Base-by-base conservation (phyloP, 257 asterid species). In the Thymus quinquecostatus region DNA sequence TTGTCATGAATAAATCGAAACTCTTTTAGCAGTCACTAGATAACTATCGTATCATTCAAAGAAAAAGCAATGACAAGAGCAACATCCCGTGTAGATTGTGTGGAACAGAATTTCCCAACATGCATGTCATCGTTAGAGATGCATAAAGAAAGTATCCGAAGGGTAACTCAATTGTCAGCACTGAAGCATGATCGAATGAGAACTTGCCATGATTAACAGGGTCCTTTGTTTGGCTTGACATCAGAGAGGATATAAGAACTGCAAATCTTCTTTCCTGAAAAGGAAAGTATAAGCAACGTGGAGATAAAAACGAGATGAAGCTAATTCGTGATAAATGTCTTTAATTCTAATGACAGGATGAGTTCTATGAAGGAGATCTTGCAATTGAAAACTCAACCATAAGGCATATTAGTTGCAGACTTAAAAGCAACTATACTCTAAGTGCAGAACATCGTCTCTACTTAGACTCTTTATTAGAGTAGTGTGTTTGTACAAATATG, bases 191-290 rank as follows among this genome's bases (percentile, higher is more conserved):
- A 62, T 66, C 7, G 27, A 61, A 76, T 21, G 30, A 65, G 66
- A 59, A 83, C 96, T 88, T 92, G 80, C 99, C 99, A 72, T 95
- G 97, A 74, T 83, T 92, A 72, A 95, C 95, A 40, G 85, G 78
- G 82, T 95, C 99, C 81, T 92, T 95, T 6, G 99, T 92, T 82
- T 95, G 99, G 87, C 99, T 95, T 33, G 99, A 95, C 77, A 95
- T 61, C 70, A 95, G 96, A 9, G 99, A 86, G 72, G 98, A 92
- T 76, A 78, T 86, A 75, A 95, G 72, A 74, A 92, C 96, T 0
- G 98, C 98, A 65, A 95, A 95, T 79, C 99, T 82, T 81, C 95
- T 83, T 86, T 92, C 99, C 99, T 95, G 89, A 75, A 33, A 60
- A 72, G 54, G 6, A 48, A 49, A 53, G 32, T 9, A 32, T 11